phyloP scores from a whole-genome alignment of 2,329 filamentous ascomycete genomes.

The Claviceps paspali region DNA sequence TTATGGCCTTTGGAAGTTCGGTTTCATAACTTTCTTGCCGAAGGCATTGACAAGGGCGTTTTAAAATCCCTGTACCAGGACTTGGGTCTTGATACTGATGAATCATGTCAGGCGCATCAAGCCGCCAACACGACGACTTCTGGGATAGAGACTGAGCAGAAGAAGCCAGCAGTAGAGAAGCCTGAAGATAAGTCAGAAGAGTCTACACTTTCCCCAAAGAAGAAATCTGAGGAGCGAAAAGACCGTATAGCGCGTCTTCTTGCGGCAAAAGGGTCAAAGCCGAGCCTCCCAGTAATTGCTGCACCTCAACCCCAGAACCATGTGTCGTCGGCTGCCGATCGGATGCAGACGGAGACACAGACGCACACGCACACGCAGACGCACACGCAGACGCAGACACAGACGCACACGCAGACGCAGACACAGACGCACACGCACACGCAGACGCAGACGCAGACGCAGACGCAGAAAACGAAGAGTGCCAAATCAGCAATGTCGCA shows the following conservation, averaged over 20 bases:
- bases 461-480: constrained; percentile 7
- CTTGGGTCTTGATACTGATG: constrained; percentile 39
- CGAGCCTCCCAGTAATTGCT: constrained; percentile 9
- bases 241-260: constrained; percentile 63
- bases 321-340: constrained; percentile 2
- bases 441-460: neutral
- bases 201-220: constrained; percentile 3
- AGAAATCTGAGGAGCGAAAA: constrained; percentile 47
- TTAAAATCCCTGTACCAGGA: constrained; percentile 53
- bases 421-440: neutral
- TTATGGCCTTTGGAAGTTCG: constrained; percentile 52
- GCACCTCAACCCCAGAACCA: constrained; percentile 4
- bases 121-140: neutral
- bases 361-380: neutral
- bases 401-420: neutral
- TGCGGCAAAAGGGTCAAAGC: constrained; percentile 53
- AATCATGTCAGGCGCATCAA: neutral
- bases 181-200: neutral
- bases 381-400: neutral
- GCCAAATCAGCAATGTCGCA: constrained; percentile 20
- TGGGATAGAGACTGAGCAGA: neutral
- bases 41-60: constrained; percentile 51
- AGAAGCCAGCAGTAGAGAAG: neutral
- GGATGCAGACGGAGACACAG: neutral
- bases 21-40: constrained; percentile 57